These are phyloP conservation scores for Primulina tabacum DNA, from an alignment of 257 asterid species.

Conservation along the genomic window DNA sequence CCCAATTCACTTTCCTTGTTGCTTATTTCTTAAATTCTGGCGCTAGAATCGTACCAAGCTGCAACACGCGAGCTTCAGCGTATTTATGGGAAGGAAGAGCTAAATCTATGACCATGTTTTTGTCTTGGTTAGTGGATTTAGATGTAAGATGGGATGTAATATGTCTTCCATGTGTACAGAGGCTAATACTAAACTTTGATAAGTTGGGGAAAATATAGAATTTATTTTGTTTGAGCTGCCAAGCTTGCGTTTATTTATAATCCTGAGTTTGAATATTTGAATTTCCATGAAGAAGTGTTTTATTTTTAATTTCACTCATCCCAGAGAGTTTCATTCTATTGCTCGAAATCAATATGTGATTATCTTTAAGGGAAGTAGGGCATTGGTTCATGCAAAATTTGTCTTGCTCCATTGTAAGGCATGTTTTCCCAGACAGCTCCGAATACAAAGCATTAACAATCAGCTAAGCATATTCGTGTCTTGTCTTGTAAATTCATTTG, in stretches of 20 bases:
- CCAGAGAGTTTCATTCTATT: not conserved
- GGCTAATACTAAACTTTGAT: not conserved
- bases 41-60: slow-evolving; percentile 53
- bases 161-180: slow-evolving; percentile 18
- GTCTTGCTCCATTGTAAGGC: not conserved
- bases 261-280: not conserved
- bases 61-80: slow-evolving; percentile 60
- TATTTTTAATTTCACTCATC: not conserved
- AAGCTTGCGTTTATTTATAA: not conserved
- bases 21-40: not conserved
- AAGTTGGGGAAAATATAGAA: not conserved
- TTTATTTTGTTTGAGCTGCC: not conserved
- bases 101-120: slow-evolving; percentile 31
- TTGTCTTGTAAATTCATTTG: too few relatives aligned
- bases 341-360: not conserved
- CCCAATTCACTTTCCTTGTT: not conserved
- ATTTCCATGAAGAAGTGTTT: not conserved
- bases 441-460: not conserved
- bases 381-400: not conserved
- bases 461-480: not conserved
- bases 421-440: not conserved
- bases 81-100: slow-evolving; percentile 49
- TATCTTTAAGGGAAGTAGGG: not conserved
- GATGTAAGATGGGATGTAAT: not conserved
- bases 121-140: not conserved